Conservation (phyloP, 2,329 filamentous ascomycete species). For the Trichoderma lentiforme region DNA sequence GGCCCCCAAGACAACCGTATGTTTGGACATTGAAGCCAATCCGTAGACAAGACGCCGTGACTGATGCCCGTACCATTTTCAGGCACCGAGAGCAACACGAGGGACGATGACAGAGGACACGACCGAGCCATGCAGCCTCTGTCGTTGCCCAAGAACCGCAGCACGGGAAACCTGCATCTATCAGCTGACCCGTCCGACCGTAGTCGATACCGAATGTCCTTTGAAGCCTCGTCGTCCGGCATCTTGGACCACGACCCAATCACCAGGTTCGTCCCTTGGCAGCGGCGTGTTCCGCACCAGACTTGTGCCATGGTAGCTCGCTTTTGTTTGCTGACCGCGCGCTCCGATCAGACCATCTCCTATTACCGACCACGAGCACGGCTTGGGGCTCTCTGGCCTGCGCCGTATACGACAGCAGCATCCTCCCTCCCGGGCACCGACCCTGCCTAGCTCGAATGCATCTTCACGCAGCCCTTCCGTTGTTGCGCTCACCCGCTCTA, state of each 20-base stretch:
- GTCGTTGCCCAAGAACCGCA: conserved; percentile 61
- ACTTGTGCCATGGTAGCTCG: background rate
- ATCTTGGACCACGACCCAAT: conserved; percentile 64
- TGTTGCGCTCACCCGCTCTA: conserved; percentile 59
- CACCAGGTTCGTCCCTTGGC: conserved; percentile 57
- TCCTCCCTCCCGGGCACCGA: conserved; percentile 58
- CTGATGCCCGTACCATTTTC: conserved; percentile 25
- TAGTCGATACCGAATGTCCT: conserved; percentile 67
- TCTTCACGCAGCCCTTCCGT: conserved; percentile 60
- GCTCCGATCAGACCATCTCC: conserved; percentile 65
- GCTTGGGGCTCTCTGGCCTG: conserved; percentile 78
- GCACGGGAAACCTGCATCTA: conserved; percentile 59
- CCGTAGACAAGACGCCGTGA: conserved; percentile 7
- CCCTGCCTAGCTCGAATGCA: conserved; percentile 59
- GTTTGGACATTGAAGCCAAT: conserved; percentile 20
- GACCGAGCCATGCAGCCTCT: conserved; percentile 46
- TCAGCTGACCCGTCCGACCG: conserved; percentile 50
- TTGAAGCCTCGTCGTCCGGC: conserved; percentile 64
- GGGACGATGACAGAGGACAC: conserved; percentile 40
- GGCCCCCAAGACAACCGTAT: conserved; percentile 41
- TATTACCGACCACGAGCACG: conserved; percentile 82
- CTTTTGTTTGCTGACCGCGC: conserved; percentile 28
- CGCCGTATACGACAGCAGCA: conserved; percentile 90
- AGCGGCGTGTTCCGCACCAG: background rate
- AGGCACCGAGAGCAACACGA: conserved; percentile 34